A percentile compares a stretch with the other conserved stretches of the same genome.
Evolutionary conservation across 2,329 filamentous ascomycete species (phyloP).

Genomic region (Fusarium metavorans): DNA sequence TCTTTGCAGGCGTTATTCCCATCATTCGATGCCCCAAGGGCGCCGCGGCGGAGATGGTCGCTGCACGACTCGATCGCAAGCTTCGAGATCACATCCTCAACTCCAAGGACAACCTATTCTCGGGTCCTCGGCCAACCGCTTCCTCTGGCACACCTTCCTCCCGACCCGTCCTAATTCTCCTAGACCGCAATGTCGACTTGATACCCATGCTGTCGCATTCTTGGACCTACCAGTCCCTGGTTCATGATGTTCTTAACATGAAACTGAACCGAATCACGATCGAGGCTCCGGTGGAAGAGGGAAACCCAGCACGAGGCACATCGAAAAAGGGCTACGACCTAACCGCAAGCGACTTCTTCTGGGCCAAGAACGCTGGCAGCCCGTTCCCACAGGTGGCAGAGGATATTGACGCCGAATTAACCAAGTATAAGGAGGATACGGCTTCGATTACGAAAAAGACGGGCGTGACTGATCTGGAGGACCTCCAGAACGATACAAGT

Average conservation of each 20-base stretch:
- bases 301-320: constrained; percentile 77
- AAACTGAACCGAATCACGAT: constrained; percentile 93
- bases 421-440: constrained; percentile 94
- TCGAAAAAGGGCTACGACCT: constrained; percentile 92
- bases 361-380: constrained; percentile 89
- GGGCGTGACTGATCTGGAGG: constrained; percentile 90
- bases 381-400: constrained; percentile 97
- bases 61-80: constrained; percentile 93
- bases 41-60: constrained; percentile 93
- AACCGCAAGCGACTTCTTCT: constrained; percentile 93
- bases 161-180: constrained; percentile 89
- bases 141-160: constrained; percentile 73
- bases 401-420: constrained; percentile 93
- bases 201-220: constrained; percentile 99
- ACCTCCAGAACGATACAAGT: constrained; percentile 88
- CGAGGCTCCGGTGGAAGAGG: constrained; percentile 83
- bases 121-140: constrained; percentile 70
- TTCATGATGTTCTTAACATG: constrained; percentile 72
- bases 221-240: constrained; percentile 82
- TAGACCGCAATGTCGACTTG: constrained; percentile 95
- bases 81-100: constrained; percentile 96
- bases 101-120: constrained; percentile 97
- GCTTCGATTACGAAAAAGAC: constrained; percentile 96
- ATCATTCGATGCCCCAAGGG: constrained; percentile 95
- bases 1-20: constrained; percentile 79